Conservation (phyloP, 345 rosid species). For the Combretum micranthum region DNA sequence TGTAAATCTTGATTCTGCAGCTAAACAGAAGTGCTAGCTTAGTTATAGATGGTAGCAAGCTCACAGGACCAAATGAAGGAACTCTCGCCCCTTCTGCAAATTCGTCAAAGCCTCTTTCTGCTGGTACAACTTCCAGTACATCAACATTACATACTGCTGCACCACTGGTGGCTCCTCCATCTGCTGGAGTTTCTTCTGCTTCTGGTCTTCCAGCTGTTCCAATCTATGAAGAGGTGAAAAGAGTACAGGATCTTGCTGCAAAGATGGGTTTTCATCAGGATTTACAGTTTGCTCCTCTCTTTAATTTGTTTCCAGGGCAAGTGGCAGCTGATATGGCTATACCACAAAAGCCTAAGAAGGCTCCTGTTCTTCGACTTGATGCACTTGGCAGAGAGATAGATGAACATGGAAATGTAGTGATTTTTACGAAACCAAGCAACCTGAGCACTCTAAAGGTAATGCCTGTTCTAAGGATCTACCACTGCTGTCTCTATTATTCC, state of each 20-base stretch:
- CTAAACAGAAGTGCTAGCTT: constrained; percentile 35
- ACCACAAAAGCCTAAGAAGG: constrained; percentile 77
- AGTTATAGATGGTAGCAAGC: constrained; percentile 31
- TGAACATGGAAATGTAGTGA: constrained; percentile 88
- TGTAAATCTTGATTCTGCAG: constrained; percentile 30
- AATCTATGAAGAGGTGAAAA: constrained; percentile 71
- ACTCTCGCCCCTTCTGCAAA: constrained; percentile 3
- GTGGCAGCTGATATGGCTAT: constrained; percentile 37
- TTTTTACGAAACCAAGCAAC: constrained; percentile 74
- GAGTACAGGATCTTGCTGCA: constrained; percentile 87
- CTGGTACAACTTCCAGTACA: constrained; percentile 22
- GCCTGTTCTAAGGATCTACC: neutral
- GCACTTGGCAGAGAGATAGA: constrained; percentile 95
- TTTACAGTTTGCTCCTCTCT: constrained; percentile 59
- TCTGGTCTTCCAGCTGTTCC: constrained; percentile 28
- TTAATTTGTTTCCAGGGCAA: constrained; percentile 76
- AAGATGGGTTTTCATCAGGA: constrained; percentile 81
- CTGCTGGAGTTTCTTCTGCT: constrained; percentile 24
- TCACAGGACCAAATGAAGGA: constrained; percentile 15
- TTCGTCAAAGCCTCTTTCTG: constrained; percentile 19
- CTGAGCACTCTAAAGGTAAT: constrained; percentile 91
- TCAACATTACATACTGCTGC: constrained; percentile 12
- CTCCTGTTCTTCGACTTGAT: constrained; percentile 86
- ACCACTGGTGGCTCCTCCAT: constrained; percentile 28
- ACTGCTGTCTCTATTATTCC: neutral